Conservation (phyloP, 352 stramenopile species). For the Pythium rishiriense region DNA sequence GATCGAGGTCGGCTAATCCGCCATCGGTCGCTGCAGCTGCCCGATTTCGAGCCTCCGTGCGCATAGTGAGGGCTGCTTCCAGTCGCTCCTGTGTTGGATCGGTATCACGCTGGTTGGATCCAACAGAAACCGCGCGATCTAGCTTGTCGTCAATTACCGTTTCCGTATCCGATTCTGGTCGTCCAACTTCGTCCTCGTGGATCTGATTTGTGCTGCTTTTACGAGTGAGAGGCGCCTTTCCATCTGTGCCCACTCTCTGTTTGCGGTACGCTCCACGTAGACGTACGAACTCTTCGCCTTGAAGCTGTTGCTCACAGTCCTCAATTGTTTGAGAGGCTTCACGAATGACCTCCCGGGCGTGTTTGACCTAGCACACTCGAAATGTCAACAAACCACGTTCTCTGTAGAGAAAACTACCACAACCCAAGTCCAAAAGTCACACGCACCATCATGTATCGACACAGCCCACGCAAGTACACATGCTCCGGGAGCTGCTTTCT, state of each 20-base stretch:
- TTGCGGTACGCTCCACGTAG: neutral
- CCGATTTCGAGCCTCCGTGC: neutral
- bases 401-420: too few relatives aligned
- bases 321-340: slow-evolving; percentile 13
- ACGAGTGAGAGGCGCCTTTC: neutral
- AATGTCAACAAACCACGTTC: too few relatives aligned
- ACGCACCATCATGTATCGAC: slow-evolving; percentile 45
- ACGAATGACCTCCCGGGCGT: slow-evolving; percentile 20
- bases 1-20: slow-evolving; percentile 37
- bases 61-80: neutral
- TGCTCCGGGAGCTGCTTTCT: slow-evolving; percentile 30
- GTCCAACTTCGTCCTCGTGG: too few relatives aligned
- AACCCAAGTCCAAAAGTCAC: neutral
- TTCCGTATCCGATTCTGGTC: too few relatives aligned
- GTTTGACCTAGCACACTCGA: slow-evolving; percentile 28
- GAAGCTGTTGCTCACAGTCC: slow-evolving; percentile 13
- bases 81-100: neutral
- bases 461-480: slow-evolving; percentile 43
- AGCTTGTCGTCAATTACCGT: too few relatives aligned
- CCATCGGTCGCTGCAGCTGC: slow-evolving; percentile 1
- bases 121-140: neutral
- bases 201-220: neutral
- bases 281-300: neutral
- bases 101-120: neutral
- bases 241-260: too few relatives aligned